Evolutionary conservation across 306 rosid genomes (phyloP).

Genomic region (Prunus salicina): DNA sequence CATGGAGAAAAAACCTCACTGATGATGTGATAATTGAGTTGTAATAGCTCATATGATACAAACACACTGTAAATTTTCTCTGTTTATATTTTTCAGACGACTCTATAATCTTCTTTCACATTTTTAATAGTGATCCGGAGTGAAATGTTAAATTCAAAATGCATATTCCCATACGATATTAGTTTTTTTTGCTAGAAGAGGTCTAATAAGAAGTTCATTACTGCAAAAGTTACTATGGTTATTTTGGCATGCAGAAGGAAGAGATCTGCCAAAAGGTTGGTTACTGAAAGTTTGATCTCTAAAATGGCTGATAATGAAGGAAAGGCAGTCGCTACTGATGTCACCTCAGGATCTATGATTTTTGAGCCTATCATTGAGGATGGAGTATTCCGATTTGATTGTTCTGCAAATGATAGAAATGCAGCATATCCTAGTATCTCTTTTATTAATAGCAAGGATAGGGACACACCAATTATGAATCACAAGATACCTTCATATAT

Average conservation of each 20-base stretch:
- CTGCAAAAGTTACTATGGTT: background rate
- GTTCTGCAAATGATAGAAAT: constrained; percentile 60
- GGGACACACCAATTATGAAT: constrained; percentile 52
- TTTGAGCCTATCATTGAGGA: constrained; percentile 70
- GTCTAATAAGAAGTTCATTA: background rate
- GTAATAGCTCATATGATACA: background rate
- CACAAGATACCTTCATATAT: constrained; percentile 48
- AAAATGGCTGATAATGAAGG: constrained; percentile 52
- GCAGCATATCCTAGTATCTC: constrained; percentile 76
- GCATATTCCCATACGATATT: background rate
- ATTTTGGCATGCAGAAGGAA: constrained; percentile 44
- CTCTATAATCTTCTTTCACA: background rate
- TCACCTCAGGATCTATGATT: constrained; percentile 59
- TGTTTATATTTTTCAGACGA: background rate
- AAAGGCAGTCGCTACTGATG: constrained; percentile 31
- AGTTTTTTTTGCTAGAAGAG: background rate
- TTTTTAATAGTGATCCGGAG: background rate
- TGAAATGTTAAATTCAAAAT: background rate
- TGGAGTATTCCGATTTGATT: constrained; percentile 84
- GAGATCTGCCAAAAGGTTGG: constrained; percentile 31
- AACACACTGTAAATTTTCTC: background rate
- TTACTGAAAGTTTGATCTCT: constrained; percentile 23
- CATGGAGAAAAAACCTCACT: background rate
- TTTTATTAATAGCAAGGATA: constrained; percentile 50
- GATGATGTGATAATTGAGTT: background rate